A percentile compares a stretch with the other conserved stretches of the same genome.
Conservation (phyloP, 192 early-diverging fungal species). For the Coemansia sp. region DNA sequence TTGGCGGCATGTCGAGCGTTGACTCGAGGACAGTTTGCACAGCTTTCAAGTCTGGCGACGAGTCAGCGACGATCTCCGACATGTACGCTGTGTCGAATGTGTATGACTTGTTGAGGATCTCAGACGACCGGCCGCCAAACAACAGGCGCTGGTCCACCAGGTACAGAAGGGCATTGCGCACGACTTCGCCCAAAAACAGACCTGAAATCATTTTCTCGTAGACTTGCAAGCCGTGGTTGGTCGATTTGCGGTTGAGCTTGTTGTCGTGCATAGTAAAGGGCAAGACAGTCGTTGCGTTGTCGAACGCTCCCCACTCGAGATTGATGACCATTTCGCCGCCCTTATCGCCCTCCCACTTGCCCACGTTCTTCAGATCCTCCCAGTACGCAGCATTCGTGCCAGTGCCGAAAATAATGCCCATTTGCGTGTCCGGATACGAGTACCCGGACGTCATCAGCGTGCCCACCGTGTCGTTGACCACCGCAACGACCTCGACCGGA, state of each 20-base stretch:
- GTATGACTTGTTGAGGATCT: conserved; percentile 61
- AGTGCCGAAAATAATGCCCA: conserved; percentile 90
- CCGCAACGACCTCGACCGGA: conserved; percentile 76
- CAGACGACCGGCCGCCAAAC: conserved; percentile 65
- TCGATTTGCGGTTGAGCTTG: conserved; percentile 73
- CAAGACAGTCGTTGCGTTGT: conserved; percentile 71
- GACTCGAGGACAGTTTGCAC: conserved; percentile 59
- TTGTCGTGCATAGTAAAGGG: conserved; percentile 86
- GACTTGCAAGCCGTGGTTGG: conserved; percentile 78
- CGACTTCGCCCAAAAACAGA: conserved; percentile 90
- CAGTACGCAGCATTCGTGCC: conserved; percentile 95
- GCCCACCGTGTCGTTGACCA: conserved; percentile 96
- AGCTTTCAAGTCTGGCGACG: conserved; percentile 61
- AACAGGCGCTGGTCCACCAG: conserved; percentile 75
- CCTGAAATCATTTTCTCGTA: conserved; percentile 98
- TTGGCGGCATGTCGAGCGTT: conserved; percentile 56
- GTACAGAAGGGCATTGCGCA: conserved; percentile 76
- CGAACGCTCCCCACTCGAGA: conserved; percentile 89
- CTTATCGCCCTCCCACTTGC: conserved; percentile 65
- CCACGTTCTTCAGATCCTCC: conserved; percentile 72
- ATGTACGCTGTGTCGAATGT: conserved; percentile 64
- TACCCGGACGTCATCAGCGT: conserved; percentile 90
- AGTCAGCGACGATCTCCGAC: conserved; percentile 61
- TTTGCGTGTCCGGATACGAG: conserved; percentile 68
- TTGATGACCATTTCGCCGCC: conserved; percentile 88